phyloP scores from a whole-genome alignment of 495 filamentous ascomycete species.

The Penicillium flavigenum region DNA sequence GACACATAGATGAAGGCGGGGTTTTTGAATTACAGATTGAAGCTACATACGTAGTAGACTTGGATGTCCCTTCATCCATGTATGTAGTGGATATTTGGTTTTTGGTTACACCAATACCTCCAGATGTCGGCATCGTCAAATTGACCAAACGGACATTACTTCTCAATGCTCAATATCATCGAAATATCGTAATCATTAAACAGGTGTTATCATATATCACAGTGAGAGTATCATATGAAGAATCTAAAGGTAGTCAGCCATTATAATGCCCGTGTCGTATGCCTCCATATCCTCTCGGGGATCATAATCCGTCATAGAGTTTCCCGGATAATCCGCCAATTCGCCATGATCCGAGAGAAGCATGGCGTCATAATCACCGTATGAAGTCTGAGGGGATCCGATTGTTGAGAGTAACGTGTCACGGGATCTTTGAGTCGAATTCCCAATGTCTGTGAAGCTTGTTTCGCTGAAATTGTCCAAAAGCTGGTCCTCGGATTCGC shows the following conservation, averaged over 20 bases:
- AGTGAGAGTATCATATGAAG: background rate
- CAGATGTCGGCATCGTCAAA: no score
- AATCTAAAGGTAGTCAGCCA: background rate
- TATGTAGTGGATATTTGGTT: no score
- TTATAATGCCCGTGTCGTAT: conserved; percentile 1
- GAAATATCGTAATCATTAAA: no score
- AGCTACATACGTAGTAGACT: no score
- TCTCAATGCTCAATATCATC: no score
- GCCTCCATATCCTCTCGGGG: background rate
- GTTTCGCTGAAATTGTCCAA: conserved; percentile 3
- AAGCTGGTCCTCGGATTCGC: conserved; percentile 4
- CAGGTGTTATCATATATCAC: background rate
- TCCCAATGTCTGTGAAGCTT: background rate
- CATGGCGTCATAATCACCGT: background rate
- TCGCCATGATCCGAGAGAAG: background rate
- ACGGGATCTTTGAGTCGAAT: conserved; percentile 6
- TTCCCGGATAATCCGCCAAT: background rate
- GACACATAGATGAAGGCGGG: no score
- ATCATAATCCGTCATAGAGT: background rate
- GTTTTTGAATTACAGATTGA: no score
- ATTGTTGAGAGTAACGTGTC: background rate
- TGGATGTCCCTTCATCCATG: no score
- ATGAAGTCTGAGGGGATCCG: background rate
- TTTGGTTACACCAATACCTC: no score
- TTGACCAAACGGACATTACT: no score